These are phyloP conservation scores for Auxenochlorella pyrenoidosa DNA, from an alignment of 139 green algal species.

Conservation along the genomic window DNA sequence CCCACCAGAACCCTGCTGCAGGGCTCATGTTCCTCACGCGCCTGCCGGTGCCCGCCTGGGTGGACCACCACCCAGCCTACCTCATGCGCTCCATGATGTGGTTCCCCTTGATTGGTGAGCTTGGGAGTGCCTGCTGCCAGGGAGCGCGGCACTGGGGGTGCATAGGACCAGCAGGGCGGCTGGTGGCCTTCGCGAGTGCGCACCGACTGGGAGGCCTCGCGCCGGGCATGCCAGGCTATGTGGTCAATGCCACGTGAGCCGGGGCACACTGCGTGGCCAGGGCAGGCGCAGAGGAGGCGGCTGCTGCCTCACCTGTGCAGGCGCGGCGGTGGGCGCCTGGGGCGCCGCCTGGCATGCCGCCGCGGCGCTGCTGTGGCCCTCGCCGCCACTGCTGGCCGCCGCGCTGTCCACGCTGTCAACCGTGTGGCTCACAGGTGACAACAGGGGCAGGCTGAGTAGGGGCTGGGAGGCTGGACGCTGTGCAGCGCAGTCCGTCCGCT, in stretches of 20 bases:
- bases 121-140: too few relatives aligned
- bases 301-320: background rate
- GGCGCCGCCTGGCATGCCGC: constrained; percentile 48
- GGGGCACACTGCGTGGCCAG: too few relatives aligned
- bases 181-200: too few relatives aligned
- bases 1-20: background rate
- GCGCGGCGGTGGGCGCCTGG: constrained; percentile 56
- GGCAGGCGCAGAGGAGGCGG: too few relatives aligned
- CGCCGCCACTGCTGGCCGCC: constrained; percentile 26
- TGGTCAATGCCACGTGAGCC: too few relatives aligned
- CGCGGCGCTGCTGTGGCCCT: constrained; percentile 42
- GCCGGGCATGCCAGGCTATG: too few relatives aligned
- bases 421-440: constrained; percentile 50
- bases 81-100: constrained; percentile 60
- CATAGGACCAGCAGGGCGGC: too few relatives aligned
- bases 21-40: constrained; percentile 67
- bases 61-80: constrained; percentile 66
- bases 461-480: too few relatives aligned
- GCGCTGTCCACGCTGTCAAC: constrained; percentile 42
- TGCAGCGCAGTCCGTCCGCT: too few relatives aligned
- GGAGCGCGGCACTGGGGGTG: too few relatives aligned
- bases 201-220: too few relatives aligned
- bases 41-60: constrained; percentile 48
- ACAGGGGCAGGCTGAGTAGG: background rate
- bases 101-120: constrained; percentile 52